phyloP scores from a whole-genome alignment of 495 filamentous ascomycete species.

The Penicillium maclennaniae region DNA sequence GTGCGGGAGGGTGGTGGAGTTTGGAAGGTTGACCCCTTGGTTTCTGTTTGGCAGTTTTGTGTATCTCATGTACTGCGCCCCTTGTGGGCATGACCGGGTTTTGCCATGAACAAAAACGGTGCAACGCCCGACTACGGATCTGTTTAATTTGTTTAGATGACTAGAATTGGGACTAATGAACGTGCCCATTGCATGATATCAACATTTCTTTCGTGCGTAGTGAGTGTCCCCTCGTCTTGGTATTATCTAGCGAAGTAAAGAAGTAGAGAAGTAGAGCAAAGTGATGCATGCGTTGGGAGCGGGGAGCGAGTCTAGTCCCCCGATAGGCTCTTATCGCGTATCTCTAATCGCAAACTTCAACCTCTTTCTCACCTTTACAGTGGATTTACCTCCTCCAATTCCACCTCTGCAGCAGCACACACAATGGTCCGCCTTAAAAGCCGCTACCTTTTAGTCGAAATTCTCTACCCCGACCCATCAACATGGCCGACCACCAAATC shows the following conservation, averaged over 20 bases:
- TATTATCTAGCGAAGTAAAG: background rate
- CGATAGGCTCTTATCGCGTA: conserved; percentile 18
- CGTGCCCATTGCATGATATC: conserved; percentile 28
- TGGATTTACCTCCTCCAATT: background rate
- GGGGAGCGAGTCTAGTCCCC: too few species aligned
- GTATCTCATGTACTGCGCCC: conserved; percentile 33
- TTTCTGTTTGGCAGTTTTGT: conserved; percentile 33
- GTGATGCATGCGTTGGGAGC: background rate
- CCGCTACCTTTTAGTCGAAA: conserved; percentile 87
- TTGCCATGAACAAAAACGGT: conserved; percentile 20
- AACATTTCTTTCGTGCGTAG: background rate
- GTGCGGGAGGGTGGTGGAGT: conserved; percentile 41
- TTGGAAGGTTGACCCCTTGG: conserved; percentile 39
- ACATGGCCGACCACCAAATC: conserved; percentile 25
- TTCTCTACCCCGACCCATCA: conserved; percentile 71
- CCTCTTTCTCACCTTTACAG: conserved; percentile 4
- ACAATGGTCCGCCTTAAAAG: conserved; percentile 93
- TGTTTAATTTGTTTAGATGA: conserved; percentile 35
- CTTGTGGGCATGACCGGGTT: conserved; percentile 31
- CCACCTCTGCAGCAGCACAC: background rate
- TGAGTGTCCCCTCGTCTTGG: too few species aligned
- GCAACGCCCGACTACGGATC: conserved; percentile 26
- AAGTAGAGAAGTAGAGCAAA: background rate
- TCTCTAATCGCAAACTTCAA: conserved; percentile 6
- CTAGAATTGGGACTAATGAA: conserved; percentile 33